phyloP scores from a whole-genome alignment of 345 rosid genomes.

The Acer yangbiense region DNA sequence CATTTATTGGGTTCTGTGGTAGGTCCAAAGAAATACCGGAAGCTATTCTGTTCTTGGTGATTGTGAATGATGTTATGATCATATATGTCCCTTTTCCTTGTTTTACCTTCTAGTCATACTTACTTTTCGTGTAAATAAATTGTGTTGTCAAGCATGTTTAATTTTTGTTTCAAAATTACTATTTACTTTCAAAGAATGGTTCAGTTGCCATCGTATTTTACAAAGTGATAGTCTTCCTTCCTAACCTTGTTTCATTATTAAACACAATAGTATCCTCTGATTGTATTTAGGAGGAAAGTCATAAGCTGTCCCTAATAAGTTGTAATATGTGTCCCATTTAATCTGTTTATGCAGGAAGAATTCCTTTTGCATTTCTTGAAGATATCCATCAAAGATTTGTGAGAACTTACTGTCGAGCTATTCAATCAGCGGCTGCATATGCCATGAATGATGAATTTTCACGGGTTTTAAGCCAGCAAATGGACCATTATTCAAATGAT shows the following conservation, averaged over 20 bases:
- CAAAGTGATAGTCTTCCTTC: neutral
- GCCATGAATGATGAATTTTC: slow-evolving; percentile 65
- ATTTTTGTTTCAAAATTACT: neutral
- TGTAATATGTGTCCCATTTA: neutral
- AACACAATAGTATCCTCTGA: neutral
- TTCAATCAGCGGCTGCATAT: slow-evolving; percentile 46
- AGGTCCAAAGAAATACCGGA: no score
- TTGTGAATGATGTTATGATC: no score
- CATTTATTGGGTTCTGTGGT: no score
- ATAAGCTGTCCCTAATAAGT: neutral
- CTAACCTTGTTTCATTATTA: neutral
- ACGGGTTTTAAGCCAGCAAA: slow-evolving; percentile 46
- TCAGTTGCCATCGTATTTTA: neutral
- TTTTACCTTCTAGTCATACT: neutral
- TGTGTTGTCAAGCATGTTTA: neutral
- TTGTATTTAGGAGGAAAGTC: neutral
- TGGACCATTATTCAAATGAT: slow-evolving; percentile 46
- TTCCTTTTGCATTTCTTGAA: slow-evolving; percentile 50
- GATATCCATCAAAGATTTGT: slow-evolving; percentile 48
- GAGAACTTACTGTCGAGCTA: slow-evolving; percentile 37
- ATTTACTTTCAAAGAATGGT: neutral
- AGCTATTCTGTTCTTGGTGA: no score
- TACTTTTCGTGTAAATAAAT: neutral
- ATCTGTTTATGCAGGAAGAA: slow-evolving; percentile 39
- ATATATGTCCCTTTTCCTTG: no score